These are phyloP conservation scores for Pistacia integerrima DNA, from an alignment of 345 rosid genomes.

Conservation along the genomic window DNA sequence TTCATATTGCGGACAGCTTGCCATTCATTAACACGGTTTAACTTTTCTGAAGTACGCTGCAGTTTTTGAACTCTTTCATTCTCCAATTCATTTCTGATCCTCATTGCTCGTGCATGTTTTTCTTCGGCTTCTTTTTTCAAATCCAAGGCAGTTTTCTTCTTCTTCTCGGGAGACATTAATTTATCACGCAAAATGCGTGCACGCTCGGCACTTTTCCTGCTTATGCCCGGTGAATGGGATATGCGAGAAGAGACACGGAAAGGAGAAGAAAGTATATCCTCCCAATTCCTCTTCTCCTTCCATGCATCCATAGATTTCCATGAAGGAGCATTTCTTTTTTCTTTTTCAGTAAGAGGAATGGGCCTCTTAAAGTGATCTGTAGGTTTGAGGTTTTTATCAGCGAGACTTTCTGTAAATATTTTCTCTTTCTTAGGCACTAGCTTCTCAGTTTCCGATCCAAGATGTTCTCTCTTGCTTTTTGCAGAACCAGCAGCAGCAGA, in stretches of 20 bases:
- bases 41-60: slow-evolving; percentile 75
- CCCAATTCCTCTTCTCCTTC: slow-evolving; percentile 86
- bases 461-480: slow-evolving; percentile 50
- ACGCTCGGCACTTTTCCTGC: slow-evolving; percentile 74
- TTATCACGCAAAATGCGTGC: slow-evolving; percentile 66
- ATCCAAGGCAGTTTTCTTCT: slow-evolving; percentile 70
- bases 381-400: slow-evolving; percentile 43
- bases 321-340: slow-evolving; percentile 50
- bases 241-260: slow-evolving; percentile 58
- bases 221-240: slow-evolving; percentile 65
- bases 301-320: slow-evolving; percentile 77
- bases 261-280: slow-evolving; percentile 70
- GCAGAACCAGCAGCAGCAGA: slow-evolving; percentile 36
- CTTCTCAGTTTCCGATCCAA: slow-evolving; percentile 46
- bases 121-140: slow-evolving; percentile 76
- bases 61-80: slow-evolving; percentile 74
- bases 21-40: slow-evolving; percentile 76
- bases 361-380: slow-evolving; percentile 45
- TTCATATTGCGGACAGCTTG: slow-evolving; percentile 73
- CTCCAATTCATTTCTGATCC: slow-evolving; percentile 74
- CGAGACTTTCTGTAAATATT: slow-evolving; percentile 28
- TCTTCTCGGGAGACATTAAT: slow-evolving; percentile 77
- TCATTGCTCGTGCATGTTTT: slow-evolving; percentile 76
- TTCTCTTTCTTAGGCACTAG: slow-evolving; percentile 47
- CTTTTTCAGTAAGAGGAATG: slow-evolving; percentile 43